Evolutionary conservation across 1,139 yeast species (phyloP), one percentile per base, ranked within the genome.

Genomic region (Zhuliangozyma blackwelliae): DNA sequence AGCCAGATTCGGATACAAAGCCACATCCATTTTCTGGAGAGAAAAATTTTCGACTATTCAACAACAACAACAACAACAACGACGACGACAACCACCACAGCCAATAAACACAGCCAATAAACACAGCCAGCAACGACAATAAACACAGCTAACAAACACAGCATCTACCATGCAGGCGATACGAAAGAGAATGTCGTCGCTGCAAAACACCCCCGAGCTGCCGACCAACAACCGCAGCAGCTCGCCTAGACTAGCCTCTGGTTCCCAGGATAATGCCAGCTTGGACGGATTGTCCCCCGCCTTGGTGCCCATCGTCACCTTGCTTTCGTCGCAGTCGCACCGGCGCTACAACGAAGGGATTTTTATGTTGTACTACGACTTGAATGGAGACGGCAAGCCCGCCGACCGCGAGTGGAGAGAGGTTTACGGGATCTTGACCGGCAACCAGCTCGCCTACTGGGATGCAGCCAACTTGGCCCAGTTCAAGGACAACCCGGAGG

Each of bases 361-460:
- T 3, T 78, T 84, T 50, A 77, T 83, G 83, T 61, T 84, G 11
- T 66, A 83, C 45, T 79, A 81, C 49, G 92, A 84, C 50, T 64
- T 84, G 48, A 79, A 80, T 51, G 77, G 85, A 12, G 96, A 89
- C 50, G 98, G 97, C 9, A 77, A 82, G 43, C 92, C 96, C 0
- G 76, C 80, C 0, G 88, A 83, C 38, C 71, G 97, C 36, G 75
- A 76, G 51, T 92, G 98, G 98, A 73, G 75, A 41, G 97, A 92
- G 58, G 96, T 89, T 12, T 92, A 85, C 58, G 97, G 96, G 32
- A 88, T 87, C 22, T 68, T 92, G 33, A 79, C 88, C 7, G 98
- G 98, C 11, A 86, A 89, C 41, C 96, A 89, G 51, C 65, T 92
- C 43, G 95, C 97, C 1, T 77, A 87, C 47, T 90, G 97, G 97